A percentile compares a stretch with the other conserved stretches of the same genome.
phyloP scores from a whole-genome alignment of 2,329 filamentous ascomycete species.

The Lecanicillium sp. region DNA sequence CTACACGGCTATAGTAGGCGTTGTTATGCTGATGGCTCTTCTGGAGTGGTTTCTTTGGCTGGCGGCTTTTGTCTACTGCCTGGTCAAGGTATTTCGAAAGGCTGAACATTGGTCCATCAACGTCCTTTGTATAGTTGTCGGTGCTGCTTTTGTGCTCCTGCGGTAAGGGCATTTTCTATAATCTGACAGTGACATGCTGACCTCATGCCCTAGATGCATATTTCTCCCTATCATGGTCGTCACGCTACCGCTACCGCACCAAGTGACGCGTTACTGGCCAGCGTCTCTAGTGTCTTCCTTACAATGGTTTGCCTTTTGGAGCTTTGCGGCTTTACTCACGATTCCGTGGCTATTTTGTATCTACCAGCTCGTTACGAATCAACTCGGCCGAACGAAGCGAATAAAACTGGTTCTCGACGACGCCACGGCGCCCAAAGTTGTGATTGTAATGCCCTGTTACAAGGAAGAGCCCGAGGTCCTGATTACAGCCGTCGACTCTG shows the following conservation, averaged over 20 bases:
- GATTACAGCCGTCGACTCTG: conserved; percentile 79
- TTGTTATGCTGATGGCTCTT: conserved; percentile 75
- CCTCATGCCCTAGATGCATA: conserved; percentile 50
- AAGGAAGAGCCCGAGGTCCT: conserved; percentile 82
- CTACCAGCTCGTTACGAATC: conserved; percentile 82
- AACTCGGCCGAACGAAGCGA: conserved; percentile 70
- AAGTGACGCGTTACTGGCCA: conserved; percentile 69
- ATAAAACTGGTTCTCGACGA: conserved; percentile 83
- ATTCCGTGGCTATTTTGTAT: conserved; percentile 91
- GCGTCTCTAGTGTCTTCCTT: conserved; percentile 58
- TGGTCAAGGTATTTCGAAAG: conserved; percentile 81
- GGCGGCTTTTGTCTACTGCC: conserved; percentile 86
- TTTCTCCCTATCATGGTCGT: conserved; percentile 94
- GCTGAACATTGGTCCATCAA: conserved; percentile 82
- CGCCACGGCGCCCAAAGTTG: conserved; percentile 80
- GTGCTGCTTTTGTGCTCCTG: conserved; percentile 63
- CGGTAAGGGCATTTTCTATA: conserved; percentile 51
- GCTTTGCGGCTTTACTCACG: conserved; percentile 76
- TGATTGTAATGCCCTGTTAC: conserved; percentile 96
- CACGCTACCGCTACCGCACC: conserved; percentile 72
- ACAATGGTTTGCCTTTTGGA: conserved; percentile 95
- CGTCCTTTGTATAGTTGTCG: conserved; percentile 68
- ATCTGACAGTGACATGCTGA: not conserved
- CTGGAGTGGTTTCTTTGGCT: conserved; percentile 95
- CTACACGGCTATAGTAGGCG: conserved; percentile 73